Conservation (phyloP, 225 moss, liverwort and hornwort genomes). For the Pseudisothecium myosuroides region DNA sequence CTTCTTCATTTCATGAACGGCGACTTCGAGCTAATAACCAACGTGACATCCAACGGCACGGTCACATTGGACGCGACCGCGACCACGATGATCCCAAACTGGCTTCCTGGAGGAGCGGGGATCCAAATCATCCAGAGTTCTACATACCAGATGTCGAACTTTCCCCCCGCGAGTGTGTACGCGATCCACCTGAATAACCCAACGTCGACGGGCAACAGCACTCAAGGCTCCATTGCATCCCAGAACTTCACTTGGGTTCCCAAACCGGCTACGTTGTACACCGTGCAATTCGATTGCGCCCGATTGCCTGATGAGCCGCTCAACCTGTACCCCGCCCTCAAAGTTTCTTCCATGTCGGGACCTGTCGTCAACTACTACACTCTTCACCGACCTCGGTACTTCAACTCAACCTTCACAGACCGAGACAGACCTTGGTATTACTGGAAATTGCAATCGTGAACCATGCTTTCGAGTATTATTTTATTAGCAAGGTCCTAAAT, state of each 20-base stretch:
- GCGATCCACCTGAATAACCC: constrained; percentile 44
- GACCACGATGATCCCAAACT: constrained; percentile 11
- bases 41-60: not conserved
- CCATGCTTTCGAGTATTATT: not conserved
- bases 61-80: not conserved
- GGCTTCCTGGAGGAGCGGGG: constrained; percentile 25
- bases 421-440: not conserved
- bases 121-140: constrained; percentile 25
- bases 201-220: not conserved
- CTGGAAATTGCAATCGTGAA: not conserved
- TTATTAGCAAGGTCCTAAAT: not conserved
- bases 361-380: not conserved
- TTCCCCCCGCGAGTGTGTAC: not conserved
- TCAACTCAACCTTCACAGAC: not conserved
- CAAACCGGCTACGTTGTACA: constrained; percentile 15
- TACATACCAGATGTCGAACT: constrained; percentile 23
- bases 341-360: constrained; percentile 23
- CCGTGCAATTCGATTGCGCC: constrained; percentile 32
- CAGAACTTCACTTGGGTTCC: constrained; percentile 10
- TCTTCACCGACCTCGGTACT: not conserved
- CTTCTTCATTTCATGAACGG: not conserved
- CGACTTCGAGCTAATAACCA: constrained; percentile 24
- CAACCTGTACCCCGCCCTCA: constrained; percentile 16
- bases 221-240: constrained; percentile 21
- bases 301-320: constrained; percentile 29